Base-by-base conservation (phyloP, 2,329 filamentous ascomycete genomes). In the Pyrenophora teres region DNA sequence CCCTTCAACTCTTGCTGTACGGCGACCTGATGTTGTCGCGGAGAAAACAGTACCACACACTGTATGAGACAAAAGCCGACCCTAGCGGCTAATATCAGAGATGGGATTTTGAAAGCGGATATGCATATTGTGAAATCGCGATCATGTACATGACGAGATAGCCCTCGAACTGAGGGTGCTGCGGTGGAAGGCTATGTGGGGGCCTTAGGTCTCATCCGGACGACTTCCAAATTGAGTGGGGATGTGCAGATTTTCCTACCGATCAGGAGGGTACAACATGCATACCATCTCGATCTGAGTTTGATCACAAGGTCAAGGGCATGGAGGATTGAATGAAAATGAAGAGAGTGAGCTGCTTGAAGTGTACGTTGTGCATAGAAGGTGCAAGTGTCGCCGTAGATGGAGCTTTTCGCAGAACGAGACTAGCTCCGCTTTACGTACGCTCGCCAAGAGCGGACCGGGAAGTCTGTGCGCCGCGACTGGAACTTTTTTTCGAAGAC, bases 401-500 rank as follows among this genome's bases (percentile, higher is more conserved):
- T 30, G 47, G 23, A 25, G n/a, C 39, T 19, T 36, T 47, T 25
- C 18, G 38, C 32, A 13, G 15, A 30, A 40, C 38, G 38, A 38
- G 49, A 41, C 39, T 52, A 18, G 43, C 43, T n/a, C 33, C 31
- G 46, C 51, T 23, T 38, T 43, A 40, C 37, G 42, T 38, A 25
- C 40, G 33, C 10, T 12, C 43, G 52, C 55, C 55, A 57, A 57
- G 55, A 50, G 36, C 48, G 49, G 52, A 35, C 27, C 47, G 33
- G 37, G 37, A 41, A 39, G 53, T 52, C 55, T 38, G 38, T 46
- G 36, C 38, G 48, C 48, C 45, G 47, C 18, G 40, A 40, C 40
- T 50, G 55, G 45, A 56, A 58, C 55, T 58, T 58, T 58, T 56
- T 58, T 56, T 50, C 41, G 6, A 38, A 44, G 37, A 40, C 39